Evolutionary conservation across 2,329 filamentous ascomycete species (phyloP).

Genomic region (Stagonosporopsis vannaccii): DNA sequence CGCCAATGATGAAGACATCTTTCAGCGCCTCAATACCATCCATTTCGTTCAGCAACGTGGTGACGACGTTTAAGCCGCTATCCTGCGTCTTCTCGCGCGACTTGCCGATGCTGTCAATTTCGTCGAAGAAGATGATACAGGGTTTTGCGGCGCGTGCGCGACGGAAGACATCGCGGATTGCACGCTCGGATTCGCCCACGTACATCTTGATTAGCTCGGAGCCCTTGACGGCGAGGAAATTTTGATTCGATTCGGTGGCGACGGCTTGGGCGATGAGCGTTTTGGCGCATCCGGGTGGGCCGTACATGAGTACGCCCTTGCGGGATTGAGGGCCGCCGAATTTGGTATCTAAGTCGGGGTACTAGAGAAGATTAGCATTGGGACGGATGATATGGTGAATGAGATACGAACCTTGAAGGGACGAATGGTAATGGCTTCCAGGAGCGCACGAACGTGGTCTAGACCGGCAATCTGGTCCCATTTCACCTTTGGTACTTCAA

Average conservation of each 20-base stretch:
- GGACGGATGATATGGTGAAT: background rate
- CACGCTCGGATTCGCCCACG: conserved; percentile 90
- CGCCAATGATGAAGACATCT: conserved; percentile 85
- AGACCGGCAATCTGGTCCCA: conserved; percentile 93
- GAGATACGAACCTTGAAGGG: conserved; percentile 60
- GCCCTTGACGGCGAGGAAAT: conserved; percentile 94
- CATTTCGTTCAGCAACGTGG: conserved; percentile 92
- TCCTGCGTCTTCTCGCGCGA: conserved; percentile 59
- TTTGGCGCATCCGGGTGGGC: conserved; percentile 93
- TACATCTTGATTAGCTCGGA: conserved; percentile 96
- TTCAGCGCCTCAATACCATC: conserved; percentile 88
- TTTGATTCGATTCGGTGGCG: conserved; percentile 87
- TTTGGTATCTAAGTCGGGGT: conserved; percentile 45
- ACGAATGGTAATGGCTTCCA: conserved; percentile 65
- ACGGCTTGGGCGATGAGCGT: conserved; percentile 90
- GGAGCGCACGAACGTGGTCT: conserved; percentile 70
- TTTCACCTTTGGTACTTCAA: conserved; percentile 83
- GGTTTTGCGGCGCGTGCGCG: conserved; percentile 86
- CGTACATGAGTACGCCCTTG: conserved; percentile 88
- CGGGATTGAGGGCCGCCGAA: conserved; percentile 57
- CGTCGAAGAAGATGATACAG: conserved; percentile 96
- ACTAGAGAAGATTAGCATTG: conserved; percentile 28
- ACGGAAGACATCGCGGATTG: conserved; percentile 83
- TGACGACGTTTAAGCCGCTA: conserved; percentile 80
- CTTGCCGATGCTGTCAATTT: conserved; percentile 85